Percentiles rank a stretch among this genome's conserved stretches.
Conservation (phyloP, 495 filamentous ascomycete genomes). For the Xylaria palmicola region DNA sequence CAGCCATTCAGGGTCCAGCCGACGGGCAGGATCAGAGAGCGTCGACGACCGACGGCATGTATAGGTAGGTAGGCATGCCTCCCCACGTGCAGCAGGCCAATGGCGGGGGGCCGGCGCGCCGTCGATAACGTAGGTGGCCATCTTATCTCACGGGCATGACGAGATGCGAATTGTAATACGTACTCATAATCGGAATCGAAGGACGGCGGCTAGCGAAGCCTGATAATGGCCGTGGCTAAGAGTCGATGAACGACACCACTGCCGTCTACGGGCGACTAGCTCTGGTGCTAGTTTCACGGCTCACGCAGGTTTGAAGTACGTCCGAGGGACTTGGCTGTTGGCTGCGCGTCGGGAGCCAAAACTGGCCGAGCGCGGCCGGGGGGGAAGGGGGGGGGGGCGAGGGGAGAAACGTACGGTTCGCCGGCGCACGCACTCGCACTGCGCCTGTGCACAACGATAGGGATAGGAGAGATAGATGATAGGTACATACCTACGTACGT, state of each 20-base stretch:
- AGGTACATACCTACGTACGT: no score
- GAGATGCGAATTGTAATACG: constrained; percentile 17
- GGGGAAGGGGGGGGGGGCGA: background rate
- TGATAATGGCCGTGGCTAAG: constrained; percentile 7
- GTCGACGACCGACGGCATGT: constrained; percentile 26
- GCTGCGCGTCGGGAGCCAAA: constrained; percentile 25
- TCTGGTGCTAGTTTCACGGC: constrained; percentile 1
- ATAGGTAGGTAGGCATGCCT: no score
- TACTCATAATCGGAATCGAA: background rate
- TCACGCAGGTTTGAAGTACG: constrained; percentile 19
- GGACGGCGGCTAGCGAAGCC: constrained; percentile 5
- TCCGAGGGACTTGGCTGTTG: constrained; percentile 13
- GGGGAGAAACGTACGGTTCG: background rate
- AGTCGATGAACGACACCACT: constrained; percentile 10
- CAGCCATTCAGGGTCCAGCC: background rate
- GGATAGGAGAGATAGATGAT: no score
- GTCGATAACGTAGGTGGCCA: constrained; percentile 32
- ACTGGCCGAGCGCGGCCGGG: constrained; percentile 13
- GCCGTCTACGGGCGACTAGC: constrained; percentile 3
- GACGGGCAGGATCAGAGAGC: constrained; percentile 5
- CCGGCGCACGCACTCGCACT: background rate
- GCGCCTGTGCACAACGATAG: background rate
- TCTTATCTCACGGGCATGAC: constrained; percentile 28
- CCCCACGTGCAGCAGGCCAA: constrained; percentile 24
- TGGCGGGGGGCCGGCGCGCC: constrained; percentile 29